Conservation (phyloP, 2,329 filamentous ascomycete species). For the Exophiala spinifera region DNA sequence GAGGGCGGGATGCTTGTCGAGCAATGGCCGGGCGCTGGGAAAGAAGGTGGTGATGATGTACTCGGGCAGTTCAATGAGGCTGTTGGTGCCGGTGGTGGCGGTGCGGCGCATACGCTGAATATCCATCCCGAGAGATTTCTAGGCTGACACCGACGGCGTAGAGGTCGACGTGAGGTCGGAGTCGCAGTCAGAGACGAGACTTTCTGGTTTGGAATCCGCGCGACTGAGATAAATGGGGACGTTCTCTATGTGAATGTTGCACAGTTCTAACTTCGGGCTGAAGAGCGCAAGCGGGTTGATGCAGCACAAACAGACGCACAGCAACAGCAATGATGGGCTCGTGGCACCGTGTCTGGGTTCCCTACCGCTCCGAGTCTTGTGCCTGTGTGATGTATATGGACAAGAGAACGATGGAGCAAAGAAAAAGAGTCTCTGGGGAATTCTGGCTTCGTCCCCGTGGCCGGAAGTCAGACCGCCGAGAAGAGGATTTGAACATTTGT, state of each 20-base stretch:
- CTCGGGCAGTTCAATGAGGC: conserved; percentile 24
- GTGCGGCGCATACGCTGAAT: conserved; percentile 17
- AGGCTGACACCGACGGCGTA: neutral
- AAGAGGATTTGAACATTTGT: neutral
- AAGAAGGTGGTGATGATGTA: conserved; percentile 28
- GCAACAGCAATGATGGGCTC: neutral
- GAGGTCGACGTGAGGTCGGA: neutral
- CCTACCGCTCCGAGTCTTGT: no score
- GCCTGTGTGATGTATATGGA: neutral
- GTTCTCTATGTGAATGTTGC: neutral
- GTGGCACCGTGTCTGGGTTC: neutral
- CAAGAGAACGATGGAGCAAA: neutral
- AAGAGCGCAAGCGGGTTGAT: neutral
- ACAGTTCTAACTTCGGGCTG: neutral
- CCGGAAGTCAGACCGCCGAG: conserved; percentile 1
- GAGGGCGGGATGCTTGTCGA: conserved; percentile 25
- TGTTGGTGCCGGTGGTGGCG: conserved; percentile 9
- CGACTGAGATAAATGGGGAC: no score
- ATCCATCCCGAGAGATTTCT: conserved; percentile 10
- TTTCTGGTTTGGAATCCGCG: no score
- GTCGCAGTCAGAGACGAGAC: no score
- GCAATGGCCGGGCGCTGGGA: conserved; percentile 24
- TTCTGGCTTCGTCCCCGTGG: neutral
- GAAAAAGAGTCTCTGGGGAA: neutral
- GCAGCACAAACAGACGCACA: neutral